Conservation (phyloP, 1,139 yeast genomes). For the Hemisphaericaspora lyxosophila region DNA sequence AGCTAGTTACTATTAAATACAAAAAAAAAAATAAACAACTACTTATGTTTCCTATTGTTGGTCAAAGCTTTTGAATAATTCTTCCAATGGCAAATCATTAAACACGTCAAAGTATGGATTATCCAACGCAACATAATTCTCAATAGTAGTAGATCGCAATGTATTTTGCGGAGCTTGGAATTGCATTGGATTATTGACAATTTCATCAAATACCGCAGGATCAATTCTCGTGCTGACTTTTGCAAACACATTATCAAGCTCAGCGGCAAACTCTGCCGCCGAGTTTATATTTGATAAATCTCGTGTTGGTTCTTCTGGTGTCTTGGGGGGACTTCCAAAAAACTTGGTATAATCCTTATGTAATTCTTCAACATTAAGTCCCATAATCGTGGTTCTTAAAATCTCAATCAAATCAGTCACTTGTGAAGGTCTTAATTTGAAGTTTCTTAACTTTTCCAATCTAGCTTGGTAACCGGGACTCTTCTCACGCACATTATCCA, state of each 20-base stretch:
- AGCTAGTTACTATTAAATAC: background rate
- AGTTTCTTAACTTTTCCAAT: constrained; percentile 18
- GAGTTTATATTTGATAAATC: background rate
- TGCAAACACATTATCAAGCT: constrained; percentile 8
- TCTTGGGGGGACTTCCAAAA: constrained; percentile 7
- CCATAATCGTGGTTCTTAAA: constrained; percentile 3
- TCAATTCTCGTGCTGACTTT: constrained; percentile 8
- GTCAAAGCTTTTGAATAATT: constrained; percentile 9
- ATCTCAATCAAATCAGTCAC: constrained; percentile 4
- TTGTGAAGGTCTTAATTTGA: constrained; percentile 14
- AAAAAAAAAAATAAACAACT: background rate
- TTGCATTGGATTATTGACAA: background rate
- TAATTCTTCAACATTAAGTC: constrained; percentile 7
- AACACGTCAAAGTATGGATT: constrained; percentile 15
- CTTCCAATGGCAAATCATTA: constrained; percentile 11
- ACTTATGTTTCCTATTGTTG: background rate
- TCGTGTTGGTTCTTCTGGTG: background rate
- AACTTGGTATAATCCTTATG: constrained; percentile 8
- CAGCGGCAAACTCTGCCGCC: background rate
- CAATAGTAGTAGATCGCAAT: constrained; percentile 8
- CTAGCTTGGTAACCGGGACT: background rate
- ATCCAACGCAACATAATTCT: constrained; percentile 13
- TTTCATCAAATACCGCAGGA: constrained; percentile 14
- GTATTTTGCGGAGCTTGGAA: background rate
- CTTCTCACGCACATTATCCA: background rate